These are phyloP conservation scores for Dichotomopilus funicola DNA, from an alignment of 2,329 filamentous ascomycete genomes.

Conservation along the genomic window DNA sequence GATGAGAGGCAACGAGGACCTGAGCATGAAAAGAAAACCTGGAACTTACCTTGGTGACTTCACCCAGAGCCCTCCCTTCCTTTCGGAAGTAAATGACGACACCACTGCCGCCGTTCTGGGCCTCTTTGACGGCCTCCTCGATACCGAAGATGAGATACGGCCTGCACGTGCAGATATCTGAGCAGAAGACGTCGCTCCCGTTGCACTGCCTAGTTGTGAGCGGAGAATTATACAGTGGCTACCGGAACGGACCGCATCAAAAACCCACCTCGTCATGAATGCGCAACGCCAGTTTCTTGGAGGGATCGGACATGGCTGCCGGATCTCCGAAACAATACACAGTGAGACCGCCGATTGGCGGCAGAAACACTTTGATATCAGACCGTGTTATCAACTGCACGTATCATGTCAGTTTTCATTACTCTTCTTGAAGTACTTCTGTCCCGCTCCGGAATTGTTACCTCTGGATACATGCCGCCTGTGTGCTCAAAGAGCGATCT, in stretches of 20 bases:
- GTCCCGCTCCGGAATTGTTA: constrained; percentile 22
- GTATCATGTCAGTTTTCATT: constrained; percentile 11
- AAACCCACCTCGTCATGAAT: constrained; percentile 59
- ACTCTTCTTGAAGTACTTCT: not conserved
- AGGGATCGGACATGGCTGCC: constrained; percentile 85
- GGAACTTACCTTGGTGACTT: constrained; percentile 77
- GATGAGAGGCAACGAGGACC: constrained; percentile 14
- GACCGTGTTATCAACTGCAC: constrained; percentile 74
- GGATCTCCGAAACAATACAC: constrained; percentile 97
- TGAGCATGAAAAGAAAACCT: constrained; percentile 26
- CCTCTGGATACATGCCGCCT: constrained; percentile 89
- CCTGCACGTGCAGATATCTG: constrained; percentile 93
- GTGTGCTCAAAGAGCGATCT: constrained; percentile 91
- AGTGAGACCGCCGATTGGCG: constrained; percentile 89
- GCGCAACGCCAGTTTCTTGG: constrained; percentile 71
- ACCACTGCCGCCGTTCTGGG: constrained; percentile 85
- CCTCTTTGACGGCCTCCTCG: constrained; percentile 94
- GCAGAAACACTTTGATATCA: constrained; percentile 92
- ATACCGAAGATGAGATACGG: constrained; percentile 97
- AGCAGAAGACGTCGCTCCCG: constrained; percentile 94
- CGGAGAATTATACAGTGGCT: not conserved
- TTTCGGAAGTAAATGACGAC: constrained; percentile 99
- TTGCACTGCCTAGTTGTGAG: constrained; percentile 56
- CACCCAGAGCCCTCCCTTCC: constrained; percentile 87
- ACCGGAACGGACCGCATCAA: not conserved